Percentiles rank a stretch among this genome's conserved stretches.
Conservation (phyloP, 148 eudicot species). For the Fagopyrum homotropicum region DNA sequence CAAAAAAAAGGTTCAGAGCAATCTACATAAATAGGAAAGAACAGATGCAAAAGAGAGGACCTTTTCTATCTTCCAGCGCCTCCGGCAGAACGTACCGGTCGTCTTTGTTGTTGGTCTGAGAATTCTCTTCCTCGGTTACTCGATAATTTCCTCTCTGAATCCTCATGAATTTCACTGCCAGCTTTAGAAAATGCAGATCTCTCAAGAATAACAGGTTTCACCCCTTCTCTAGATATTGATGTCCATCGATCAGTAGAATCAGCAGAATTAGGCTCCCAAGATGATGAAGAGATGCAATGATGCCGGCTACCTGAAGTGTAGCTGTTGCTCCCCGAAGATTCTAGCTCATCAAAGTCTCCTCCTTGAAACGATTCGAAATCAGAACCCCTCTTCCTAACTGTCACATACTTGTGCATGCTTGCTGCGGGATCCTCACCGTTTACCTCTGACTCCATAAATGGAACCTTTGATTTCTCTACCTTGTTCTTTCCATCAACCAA, state of each 20-base stretch:
- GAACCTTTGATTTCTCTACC: slow-evolving; percentile 31
- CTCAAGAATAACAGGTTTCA: slow-evolving; percentile 4
- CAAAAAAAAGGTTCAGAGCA: neutral
- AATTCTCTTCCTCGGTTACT: neutral
- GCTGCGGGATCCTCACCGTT: slow-evolving; percentile 44
- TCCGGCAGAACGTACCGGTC: neutral
- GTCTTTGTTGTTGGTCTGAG: neutral
- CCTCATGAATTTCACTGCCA: neutral
- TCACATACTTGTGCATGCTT: slow-evolving; percentile 79
- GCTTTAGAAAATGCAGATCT: neutral
- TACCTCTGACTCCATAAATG: slow-evolving; percentile 62
- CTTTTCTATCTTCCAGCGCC: neutral
- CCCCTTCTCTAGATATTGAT: slow-evolving; percentile 27
- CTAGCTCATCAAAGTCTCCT: slow-evolving; percentile 45
- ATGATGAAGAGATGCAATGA: slow-evolving; percentile 45
- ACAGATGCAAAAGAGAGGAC: neutral
- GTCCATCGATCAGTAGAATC: slow-evolving; percentile 73
- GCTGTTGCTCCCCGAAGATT: slow-evolving; percentile 89
- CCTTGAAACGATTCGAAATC: slow-evolving; percentile 7
- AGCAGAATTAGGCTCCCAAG: slow-evolving; percentile 85
- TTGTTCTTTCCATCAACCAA: slow-evolving; percentile 23
- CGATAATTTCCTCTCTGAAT: neutral
- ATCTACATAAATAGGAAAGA: neutral
- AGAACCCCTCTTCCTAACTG: slow-evolving; percentile 53
- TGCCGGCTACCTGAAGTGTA: slow-evolving; percentile 35